Evolutionary conservation across 805 yeast species (phyloP).

Genomic region (Pichia phayaonensis): DNA sequence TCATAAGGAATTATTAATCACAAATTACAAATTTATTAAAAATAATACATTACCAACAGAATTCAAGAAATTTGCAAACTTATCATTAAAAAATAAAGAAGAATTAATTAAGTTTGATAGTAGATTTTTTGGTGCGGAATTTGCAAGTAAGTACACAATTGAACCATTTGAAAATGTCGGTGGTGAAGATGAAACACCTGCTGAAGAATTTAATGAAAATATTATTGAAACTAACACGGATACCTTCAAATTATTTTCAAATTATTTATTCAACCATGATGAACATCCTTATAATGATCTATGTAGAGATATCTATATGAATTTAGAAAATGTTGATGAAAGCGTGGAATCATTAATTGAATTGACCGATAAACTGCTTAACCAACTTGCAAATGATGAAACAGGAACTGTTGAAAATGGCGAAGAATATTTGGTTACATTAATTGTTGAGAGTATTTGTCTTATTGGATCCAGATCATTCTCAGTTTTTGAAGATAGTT

Average conservation of each 20-base stretch:
- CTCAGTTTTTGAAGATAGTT: slow-evolving; percentile 59
- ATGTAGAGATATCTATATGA: slow-evolving; percentile 27
- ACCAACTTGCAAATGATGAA: slow-evolving; percentile 12
- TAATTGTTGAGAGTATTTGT: slow-evolving; percentile 64
- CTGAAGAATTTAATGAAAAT: slow-evolving; percentile 14
- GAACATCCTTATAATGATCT: slow-evolving; percentile 28
- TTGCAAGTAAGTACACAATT: slow-evolving; percentile 16
- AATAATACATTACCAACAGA: slow-evolving; percentile 62
- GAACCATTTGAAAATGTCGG: slow-evolving; percentile 10
- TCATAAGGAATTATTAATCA: slow-evolving; percentile 73
- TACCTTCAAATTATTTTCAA: slow-evolving; percentile 25
- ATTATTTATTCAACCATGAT: slow-evolving; percentile 28
- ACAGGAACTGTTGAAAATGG: slow-evolving; percentile 16
- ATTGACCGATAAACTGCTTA: slow-evolving; percentile 18
- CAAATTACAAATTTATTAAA: slow-evolving; percentile 60
- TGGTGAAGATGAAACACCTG: slow-evolving; percentile 2
- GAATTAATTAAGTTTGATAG: slow-evolving; percentile 32
- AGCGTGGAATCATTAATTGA: slow-evolving; percentile 24
- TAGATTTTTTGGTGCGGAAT: slow-evolving; percentile 26
- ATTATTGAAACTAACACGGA: slow-evolving; percentile 20
- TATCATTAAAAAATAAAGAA: slow-evolving; percentile 31
- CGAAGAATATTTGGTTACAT: slow-evolving; percentile 43
- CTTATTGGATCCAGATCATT: slow-evolving; percentile 84
- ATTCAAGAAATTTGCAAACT: slow-evolving; percentile 41
- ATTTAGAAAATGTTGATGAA: slow-evolving; percentile 25